These are phyloP conservation scores for Fraxinus americana DNA, from an alignment of 257 asterid genomes.

Conservation along the genomic window DNA sequence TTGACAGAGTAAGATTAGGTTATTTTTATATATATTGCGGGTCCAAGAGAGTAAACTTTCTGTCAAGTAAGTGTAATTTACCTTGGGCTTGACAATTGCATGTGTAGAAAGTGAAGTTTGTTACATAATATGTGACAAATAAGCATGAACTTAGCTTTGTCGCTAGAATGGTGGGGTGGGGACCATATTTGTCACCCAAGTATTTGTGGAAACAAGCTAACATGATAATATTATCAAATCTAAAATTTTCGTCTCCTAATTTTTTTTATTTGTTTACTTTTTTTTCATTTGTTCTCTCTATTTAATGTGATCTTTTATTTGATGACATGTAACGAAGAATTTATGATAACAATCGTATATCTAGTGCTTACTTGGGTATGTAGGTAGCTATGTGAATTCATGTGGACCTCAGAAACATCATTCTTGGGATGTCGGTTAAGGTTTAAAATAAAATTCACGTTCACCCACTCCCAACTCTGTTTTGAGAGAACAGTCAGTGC, in stretches of 20 bases:
- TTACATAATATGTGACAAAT: conserved; percentile 27
- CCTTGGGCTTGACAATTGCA: conserved; percentile 21
- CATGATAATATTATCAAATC: conserved; percentile 24
- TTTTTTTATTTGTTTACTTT: not conserved
- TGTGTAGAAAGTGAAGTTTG: conserved; percentile 28
- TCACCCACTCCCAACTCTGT: not conserved
- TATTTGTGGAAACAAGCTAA: conserved; percentile 18
- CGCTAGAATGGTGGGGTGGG: conserved; percentile 15
- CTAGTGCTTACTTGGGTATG: not conserved
- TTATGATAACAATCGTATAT: no score
- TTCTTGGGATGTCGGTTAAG: not conserved
- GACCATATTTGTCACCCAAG: conserved; percentile 31
- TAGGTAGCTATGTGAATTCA: not conserved
- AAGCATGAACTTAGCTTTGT: conserved; percentile 29
- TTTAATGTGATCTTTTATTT: not conserved
- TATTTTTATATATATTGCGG: conserved; percentile 18
- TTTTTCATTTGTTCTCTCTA: not conserved
- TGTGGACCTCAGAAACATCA: not conserved
- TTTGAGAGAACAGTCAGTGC: not conserved
- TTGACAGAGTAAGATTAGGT: conserved; percentile 9
- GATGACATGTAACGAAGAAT: no score
- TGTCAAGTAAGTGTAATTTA: not conserved
- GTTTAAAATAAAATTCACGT: not conserved
- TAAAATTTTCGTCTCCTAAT: conserved; percentile 24
- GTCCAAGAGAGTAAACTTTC: conserved; percentile 29